Evolutionary conservation across 2,329 filamentous ascomycete genomes (phyloP), one percentile per base, ranked within the genome.

Genomic region (Podosphaera fusca): DNA sequence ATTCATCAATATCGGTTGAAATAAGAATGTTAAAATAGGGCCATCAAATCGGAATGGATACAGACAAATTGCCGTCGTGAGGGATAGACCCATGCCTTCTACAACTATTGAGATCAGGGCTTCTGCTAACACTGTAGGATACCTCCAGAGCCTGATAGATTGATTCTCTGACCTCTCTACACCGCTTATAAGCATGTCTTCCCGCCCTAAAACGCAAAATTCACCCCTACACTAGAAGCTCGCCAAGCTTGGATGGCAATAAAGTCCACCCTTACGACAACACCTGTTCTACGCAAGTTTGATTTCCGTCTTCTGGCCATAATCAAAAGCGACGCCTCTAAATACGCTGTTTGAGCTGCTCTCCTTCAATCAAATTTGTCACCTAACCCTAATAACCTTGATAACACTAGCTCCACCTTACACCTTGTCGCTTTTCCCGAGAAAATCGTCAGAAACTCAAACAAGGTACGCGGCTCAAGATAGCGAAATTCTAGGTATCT

Each of bases 1-100:
- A 65, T 67, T 47, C 59, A 66, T 46, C 38, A 61, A 21, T 57
- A 60, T 53, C 67, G 61, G 63, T 55, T 67, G 0, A 21, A 61
- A 3, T 59, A 67, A 57, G 61, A 64, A 54, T 57, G 62, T 8
- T 59, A 63, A 42, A 55, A 38, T 1, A 53, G 57, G 45, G 9
- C 29, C 4, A 58, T 67, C 12, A 47, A 54, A 1, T 55, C 67
- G 14, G 33, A 61, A 46, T 67, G 62, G 62, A 60, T 60, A 21
- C 50, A 58, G 6, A 62, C 60, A 49, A 42, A 12, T 7, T 14
- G 10, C 38, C 3, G 38, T 14, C 10, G n/a, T 42, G 3, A 6
- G 38, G 3, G 10, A 51, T 14, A 33, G 49, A 12, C 49, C 49
- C 31, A 51, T 51, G 30, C 49, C 49, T 1, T 14, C 49, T 2